phyloP scores from a whole-genome alignment of 1,284 basidiomycete species.

The Dichomitus squalens region DNA sequence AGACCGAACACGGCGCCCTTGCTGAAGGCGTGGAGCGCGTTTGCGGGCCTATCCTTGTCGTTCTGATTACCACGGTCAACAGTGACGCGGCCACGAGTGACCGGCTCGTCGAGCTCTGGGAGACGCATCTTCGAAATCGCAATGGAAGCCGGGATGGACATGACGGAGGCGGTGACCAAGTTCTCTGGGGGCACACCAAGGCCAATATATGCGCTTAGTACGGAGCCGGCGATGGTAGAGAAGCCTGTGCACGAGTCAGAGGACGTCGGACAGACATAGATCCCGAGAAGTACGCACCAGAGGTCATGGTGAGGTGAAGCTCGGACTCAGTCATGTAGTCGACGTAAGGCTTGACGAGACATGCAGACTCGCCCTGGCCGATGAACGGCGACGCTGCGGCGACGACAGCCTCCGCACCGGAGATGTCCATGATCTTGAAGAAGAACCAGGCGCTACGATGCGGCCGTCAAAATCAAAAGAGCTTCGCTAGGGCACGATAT shows the following conservation, averaged over 20 bases:
- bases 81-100: constrained; percentile 80
- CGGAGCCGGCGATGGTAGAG: constrained; percentile 90
- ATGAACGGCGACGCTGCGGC: constrained; percentile 92
- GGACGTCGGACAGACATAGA: neutral
- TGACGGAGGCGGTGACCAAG: constrained; percentile 88
- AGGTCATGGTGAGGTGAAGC: constrained; percentile 88
- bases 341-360: constrained; percentile 84
- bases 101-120: constrained; percentile 83
- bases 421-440: constrained; percentile 85
- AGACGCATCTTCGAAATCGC: constrained; percentile 86
- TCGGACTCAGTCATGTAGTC: constrained; percentile 90
- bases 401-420: constrained; percentile 90
- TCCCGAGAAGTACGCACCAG: constrained; percentile 49
- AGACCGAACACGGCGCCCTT: constrained; percentile 88
- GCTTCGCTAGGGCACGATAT: neutral
- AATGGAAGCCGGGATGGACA: constrained; percentile 94
- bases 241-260: constrained; percentile 47
- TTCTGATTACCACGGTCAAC: constrained; percentile 75
- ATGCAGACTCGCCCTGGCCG: constrained; percentile 87
- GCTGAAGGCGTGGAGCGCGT: constrained; percentile 87
- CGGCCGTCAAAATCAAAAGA: constrained; percentile 7
- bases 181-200: constrained; percentile 85
- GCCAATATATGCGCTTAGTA: constrained; percentile 82
- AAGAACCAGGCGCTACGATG: constrained; percentile 82
- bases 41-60: constrained; percentile 60